These are phyloP conservation scores for Sicyos edulis DNA, from an alignment of 306 rosid genomes.

Conservation along the genomic window DNA sequence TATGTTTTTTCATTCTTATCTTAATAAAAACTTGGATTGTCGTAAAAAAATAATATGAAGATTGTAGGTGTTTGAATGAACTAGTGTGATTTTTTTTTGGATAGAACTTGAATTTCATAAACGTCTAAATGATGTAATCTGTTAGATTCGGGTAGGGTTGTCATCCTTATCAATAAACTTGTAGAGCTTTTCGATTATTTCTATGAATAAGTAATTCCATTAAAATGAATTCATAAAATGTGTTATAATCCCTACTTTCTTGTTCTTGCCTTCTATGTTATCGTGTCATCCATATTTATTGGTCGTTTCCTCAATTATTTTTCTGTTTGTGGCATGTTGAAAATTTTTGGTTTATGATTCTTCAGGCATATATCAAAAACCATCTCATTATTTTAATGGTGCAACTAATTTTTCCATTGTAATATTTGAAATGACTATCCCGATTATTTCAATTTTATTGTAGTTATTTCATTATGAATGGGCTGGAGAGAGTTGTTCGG, in stretches of 20 bases:
- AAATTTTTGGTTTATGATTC: neutral
- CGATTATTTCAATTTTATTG: conserved; percentile 21
- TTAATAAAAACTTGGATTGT: too few relatives aligned
- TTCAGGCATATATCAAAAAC: neutral
- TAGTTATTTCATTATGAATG: conserved; percentile 88
- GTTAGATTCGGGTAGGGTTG: too few relatives aligned
- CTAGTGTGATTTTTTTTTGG: neutral
- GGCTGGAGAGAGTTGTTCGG: conserved; percentile 86
- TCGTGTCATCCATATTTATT: neutral
- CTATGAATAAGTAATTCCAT: neutral
- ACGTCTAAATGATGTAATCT: neutral
- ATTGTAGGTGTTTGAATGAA: neutral
- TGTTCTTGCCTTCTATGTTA: conserved; percentile 2
- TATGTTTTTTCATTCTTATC: too few relatives aligned
- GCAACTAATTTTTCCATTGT: neutral
- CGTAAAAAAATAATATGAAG: neutral
- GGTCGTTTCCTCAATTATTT: neutral
- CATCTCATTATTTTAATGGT: neutral
- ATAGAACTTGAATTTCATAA: neutral
- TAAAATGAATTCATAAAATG: neutral
- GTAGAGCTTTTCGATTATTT: neutral
- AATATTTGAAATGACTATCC: neutral
- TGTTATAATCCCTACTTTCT: neutral
- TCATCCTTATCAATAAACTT: neutral
- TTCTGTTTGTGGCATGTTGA: neutral